Percentiles rank a stretch among this genome's conserved stretches.
Evolutionary conservation across 441 rosid species (phyloP).

Genomic region (Mallotus repandus): DNA sequence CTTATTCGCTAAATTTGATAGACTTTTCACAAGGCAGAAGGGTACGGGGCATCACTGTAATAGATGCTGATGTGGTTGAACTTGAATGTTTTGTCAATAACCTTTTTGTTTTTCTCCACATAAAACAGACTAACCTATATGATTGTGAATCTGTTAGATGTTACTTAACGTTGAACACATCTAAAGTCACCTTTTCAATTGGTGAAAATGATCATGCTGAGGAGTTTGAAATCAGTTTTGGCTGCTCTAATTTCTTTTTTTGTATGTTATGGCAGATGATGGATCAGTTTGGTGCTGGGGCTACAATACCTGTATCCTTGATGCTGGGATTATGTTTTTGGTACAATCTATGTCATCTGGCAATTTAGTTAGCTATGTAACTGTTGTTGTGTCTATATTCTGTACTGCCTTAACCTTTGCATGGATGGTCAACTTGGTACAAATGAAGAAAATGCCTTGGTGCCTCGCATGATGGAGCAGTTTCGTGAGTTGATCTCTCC

Average conservation of each 20-base stretch:
- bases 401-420: constrained; percentile 54
- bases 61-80: no score
- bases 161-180: neutral
- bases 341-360: neutral
- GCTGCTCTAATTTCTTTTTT: constrained; percentile 10
- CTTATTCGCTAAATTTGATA: no score
- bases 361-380: constrained; percentile 6
- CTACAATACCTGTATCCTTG: constrained; percentile 86
- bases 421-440: constrained; percentile 91
- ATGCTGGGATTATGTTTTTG: neutral
- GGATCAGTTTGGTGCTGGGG: constrained; percentile 97
- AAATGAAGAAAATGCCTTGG: constrained; percentile 49
- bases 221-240: neutral
- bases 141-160: neutral
- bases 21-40: no score
- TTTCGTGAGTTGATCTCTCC: constrained; percentile 39
- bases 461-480: constrained; percentile 49
- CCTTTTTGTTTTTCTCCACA: neutral
- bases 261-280: constrained; percentile 59
- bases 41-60: no score
- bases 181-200: no score
- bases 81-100: neutral
- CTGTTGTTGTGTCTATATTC: constrained; percentile 14
- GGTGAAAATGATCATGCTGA: neutral
- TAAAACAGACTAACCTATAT: neutral